A percentile compares a stretch with the other conserved stretches of the same genome.
Evolutionary conservation across 176 grass and related monocot genomes (phyloP).

Genomic region (Stipa capillata): DNA sequence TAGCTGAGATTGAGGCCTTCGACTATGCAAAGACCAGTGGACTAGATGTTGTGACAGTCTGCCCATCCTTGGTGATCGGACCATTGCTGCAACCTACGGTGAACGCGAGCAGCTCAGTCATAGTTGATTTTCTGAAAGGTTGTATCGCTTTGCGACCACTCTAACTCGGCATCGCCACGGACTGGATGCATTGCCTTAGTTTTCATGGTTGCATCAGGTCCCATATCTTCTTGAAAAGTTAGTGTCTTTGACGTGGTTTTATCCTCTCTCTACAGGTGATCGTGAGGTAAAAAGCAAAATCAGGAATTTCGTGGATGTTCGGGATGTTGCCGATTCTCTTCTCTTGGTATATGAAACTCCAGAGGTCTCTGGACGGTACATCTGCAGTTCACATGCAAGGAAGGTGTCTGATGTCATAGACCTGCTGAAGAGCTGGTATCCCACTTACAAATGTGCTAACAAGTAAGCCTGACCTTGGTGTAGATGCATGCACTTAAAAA

Average conservation of each 20-base stretch:
- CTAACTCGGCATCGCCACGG: too few relatives aligned
- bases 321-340: conserved; percentile 26
- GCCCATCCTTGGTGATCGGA: conserved; percentile 23
- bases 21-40: conserved; percentile 34
- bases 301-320: conserved; percentile 29
- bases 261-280: too few relatives aligned
- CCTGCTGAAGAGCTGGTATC: background rate
- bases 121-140: conserved; percentile 31
- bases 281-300: background rate
- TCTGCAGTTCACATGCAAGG: conserved; percentile 17
- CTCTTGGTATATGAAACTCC: conserved; percentile 14
- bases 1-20: conserved; percentile 29
- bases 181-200: too few relatives aligned
- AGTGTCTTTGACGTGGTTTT: too few relatives aligned
- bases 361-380: conserved; percentile 21
- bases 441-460: background rate
- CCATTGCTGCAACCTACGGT: conserved; percentile 29
- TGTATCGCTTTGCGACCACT: too few relatives aligned
- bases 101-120: conserved; percentile 13
- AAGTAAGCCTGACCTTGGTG: background rate
- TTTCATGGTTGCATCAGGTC: too few relatives aligned
- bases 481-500: background rate
- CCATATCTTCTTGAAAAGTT: too few relatives aligned
- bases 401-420: conserved; percentile 7
- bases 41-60: conserved; percentile 24